Evolutionary conservation across 2,329 filamentous ascomycete species (phyloP).

Genomic region (Domatiomyces catenatus): DNA sequence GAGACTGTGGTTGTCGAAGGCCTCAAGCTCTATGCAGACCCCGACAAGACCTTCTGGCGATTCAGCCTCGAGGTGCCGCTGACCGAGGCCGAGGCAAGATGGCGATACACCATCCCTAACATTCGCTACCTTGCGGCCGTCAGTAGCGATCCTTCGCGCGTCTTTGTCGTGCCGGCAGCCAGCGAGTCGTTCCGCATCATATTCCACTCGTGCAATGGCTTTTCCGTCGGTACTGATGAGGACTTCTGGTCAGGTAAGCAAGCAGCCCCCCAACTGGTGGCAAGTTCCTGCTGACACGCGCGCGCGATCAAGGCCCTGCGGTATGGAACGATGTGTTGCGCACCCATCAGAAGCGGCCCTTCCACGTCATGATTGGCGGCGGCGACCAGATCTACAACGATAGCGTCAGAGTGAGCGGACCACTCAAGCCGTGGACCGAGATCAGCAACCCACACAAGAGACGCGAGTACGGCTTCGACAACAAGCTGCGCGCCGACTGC

Average conservation of each 20-base stretch:
- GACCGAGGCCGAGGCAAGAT: constrained; percentile 57
- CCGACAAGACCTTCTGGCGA: constrained; percentile 42
- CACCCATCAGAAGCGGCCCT: constrained; percentile 42
- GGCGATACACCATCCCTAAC: constrained; percentile 60
- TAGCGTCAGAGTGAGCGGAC: constrained; percentile 70
- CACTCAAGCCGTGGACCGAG: constrained; percentile 51
- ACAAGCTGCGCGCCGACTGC: constrained; percentile 43
- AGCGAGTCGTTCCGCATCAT: constrained; percentile 53
- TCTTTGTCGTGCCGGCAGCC: constrained; percentile 43
- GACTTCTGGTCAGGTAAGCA: constrained; percentile 39
- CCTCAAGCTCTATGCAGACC: constrained; percentile 46
- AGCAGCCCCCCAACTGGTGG: background rate
- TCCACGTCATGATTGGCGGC: constrained; percentile 66
- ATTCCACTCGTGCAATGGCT: constrained; percentile 56
- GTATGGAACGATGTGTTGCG: constrained; percentile 52
- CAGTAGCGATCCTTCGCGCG: constrained; percentile 32
- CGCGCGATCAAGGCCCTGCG: constrained; percentile 31
- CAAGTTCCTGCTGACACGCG: background rate
- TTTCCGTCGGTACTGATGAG: constrained; percentile 50
- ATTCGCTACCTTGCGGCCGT: constrained; percentile 45
- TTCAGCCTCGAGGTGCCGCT: constrained; percentile 48
- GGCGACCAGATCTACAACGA: constrained; percentile 74
- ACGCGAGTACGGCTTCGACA: constrained; percentile 47
- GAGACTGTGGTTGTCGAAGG: constrained; percentile 23
- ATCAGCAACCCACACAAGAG: constrained; percentile 47